These are phyloP conservation scores for Didymella segeticola DNA, from an alignment of 2,329 filamentous ascomycete genomes.

Conservation along the genomic window DNA sequence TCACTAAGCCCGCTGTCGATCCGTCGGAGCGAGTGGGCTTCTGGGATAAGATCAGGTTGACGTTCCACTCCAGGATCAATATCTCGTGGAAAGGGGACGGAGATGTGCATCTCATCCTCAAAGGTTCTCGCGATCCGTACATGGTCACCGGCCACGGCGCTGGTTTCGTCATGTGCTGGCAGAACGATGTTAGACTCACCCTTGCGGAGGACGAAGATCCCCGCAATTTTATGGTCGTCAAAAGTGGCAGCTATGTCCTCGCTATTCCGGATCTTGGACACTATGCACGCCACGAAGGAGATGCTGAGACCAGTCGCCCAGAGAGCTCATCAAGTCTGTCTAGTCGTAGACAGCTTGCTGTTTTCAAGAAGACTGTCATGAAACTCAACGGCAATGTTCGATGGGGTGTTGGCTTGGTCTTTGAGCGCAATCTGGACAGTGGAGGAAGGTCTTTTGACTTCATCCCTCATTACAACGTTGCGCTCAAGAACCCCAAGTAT, in stretches of 20 bases:
- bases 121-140: slow-evolving; percentile 91
- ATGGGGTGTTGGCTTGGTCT: slow-evolving; percentile 89
- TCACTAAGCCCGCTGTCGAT: slow-evolving; percentile 94
- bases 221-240: slow-evolving; percentile 91
- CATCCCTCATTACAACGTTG: slow-evolving; percentile 88
- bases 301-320: slow-evolving; percentile 59
- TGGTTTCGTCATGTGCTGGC: slow-evolving; percentile 98
- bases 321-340: slow-evolving; percentile 63
- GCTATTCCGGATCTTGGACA: slow-evolving; percentile 93
- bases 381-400: slow-evolving; percentile 96
- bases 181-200: slow-evolving; percentile 87
- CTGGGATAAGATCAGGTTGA: slow-evolving; percentile 97
- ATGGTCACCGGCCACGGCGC: slow-evolving; percentile 90
- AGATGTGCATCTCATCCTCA: slow-evolving; percentile 90
- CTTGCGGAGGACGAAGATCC: slow-evolving; percentile 87
- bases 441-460: slow-evolving; percentile 84
- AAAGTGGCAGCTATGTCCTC: slow-evolving; percentile 92
- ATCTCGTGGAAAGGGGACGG: slow-evolving; percentile 95
- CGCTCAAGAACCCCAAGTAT: slow-evolving; percentile 80
- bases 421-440: slow-evolving; percentile 80
- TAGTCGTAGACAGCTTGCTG: slow-evolving; percentile 73
- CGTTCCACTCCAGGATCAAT: slow-evolving; percentile 88
- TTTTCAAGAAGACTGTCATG: slow-evolving; percentile 98
- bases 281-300: slow-evolving; percentile 73
- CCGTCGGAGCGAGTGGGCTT: slow-evolving; percentile 93